phyloP scores from a whole-genome alignment of 148 eudicot genomes.

The Chenopodium suecicum region DNA sequence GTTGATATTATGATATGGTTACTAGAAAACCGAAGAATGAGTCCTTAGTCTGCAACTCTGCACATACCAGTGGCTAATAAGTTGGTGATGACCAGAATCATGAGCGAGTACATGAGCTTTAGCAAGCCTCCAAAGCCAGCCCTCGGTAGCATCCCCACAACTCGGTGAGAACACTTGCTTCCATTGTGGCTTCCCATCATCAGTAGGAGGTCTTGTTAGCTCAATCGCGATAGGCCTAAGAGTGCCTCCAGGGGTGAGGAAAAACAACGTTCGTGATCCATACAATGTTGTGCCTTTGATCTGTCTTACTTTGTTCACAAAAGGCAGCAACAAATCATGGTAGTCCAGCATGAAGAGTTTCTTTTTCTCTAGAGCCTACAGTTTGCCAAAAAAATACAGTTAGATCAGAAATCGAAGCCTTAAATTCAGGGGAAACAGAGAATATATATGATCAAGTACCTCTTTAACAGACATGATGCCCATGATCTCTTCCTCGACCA shows the following conservation, averaged over 20 bases:
- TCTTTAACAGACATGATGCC: slow-evolving; percentile 49
- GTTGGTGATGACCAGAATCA: slow-evolving; percentile 79
- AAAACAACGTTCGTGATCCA: slow-evolving; percentile 75
- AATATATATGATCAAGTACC: slow-evolving; percentile 32
- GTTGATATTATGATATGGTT: too few relatives aligned
- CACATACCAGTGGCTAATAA: slow-evolving; percentile 74
- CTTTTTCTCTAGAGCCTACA: slow-evolving; percentile 62
- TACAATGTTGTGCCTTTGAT: slow-evolving; percentile 57
- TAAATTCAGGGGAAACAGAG: background rate
- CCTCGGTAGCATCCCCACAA: slow-evolving; percentile 47
- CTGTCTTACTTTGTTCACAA: slow-evolving; percentile 62
- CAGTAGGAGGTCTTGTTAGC: slow-evolving; percentile 60
- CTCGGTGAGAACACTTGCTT: slow-evolving; percentile 51
- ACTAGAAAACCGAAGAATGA: background rate
- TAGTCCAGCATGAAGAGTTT: slow-evolving; percentile 73
- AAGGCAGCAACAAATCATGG: slow-evolving; percentile 79
- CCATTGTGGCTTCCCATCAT: slow-evolving; percentile 64
- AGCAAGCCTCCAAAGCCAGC: slow-evolving; percentile 92
- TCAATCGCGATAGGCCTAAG: slow-evolving; percentile 72
- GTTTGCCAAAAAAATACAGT: too few relatives aligned
- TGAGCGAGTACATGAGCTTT: slow-evolving; percentile 86
- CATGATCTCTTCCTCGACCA: slow-evolving; percentile 48
- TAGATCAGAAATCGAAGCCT: background rate
- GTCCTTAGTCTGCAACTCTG: background rate
- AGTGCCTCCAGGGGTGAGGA: slow-evolving; percentile 39